Percentiles rank a stretch among this genome's conserved stretches.
phyloP scores from a whole-genome alignment of 768 basidiomycete genomes.

The Nidularia pulvinata region DNA sequence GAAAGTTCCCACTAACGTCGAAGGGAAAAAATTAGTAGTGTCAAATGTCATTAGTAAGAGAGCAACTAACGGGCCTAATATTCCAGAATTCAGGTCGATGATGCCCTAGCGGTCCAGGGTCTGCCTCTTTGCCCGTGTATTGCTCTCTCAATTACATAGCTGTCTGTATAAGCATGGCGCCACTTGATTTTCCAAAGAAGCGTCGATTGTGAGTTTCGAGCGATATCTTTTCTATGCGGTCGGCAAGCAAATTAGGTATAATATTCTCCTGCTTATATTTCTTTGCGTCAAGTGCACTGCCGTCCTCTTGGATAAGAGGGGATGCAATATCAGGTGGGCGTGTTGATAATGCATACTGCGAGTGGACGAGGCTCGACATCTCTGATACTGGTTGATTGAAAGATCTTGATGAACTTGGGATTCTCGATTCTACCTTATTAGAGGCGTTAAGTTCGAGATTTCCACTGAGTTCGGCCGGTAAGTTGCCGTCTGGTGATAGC shows the following conservation, averaged over 20 bases:
- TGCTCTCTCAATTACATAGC: constrained; percentile 63
- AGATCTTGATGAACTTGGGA: constrained; percentile 14
- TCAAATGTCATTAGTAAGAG: background rate
- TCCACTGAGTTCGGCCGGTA: constrained; percentile 54
- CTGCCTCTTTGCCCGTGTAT: constrained; percentile 32
- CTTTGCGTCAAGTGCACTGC: constrained; percentile 8
- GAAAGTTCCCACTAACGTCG: constrained; percentile 32
- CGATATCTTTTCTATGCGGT: constrained; percentile 28
- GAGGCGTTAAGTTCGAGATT: constrained; percentile 15
- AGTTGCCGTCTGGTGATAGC: constrained; percentile 67
- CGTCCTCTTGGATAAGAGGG: constrained; percentile 26
- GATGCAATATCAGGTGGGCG: constrained; percentile 22
- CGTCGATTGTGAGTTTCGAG: constrained; percentile 33
- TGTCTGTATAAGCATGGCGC: constrained; percentile 49
- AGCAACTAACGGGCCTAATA: constrained; percentile 25
- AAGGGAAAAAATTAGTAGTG: background rate
- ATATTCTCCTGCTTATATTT: constrained; percentile 31
- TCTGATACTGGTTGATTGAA: constrained; percentile 2
- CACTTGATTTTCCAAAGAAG: constrained; percentile 60
- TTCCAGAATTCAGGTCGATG: constrained; percentile 36
- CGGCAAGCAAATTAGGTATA: constrained; percentile 26
- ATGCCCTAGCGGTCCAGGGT: constrained; percentile 7
- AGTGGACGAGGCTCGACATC: no score
- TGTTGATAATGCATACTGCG: background rate
- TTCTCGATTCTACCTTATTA: constrained; percentile 13